Evolutionary conservation across 192 early-diverging fungal genomes (phyloP), one percentile per base, ranked within the genome.

Genomic region (Dispira parvispora): DNA sequence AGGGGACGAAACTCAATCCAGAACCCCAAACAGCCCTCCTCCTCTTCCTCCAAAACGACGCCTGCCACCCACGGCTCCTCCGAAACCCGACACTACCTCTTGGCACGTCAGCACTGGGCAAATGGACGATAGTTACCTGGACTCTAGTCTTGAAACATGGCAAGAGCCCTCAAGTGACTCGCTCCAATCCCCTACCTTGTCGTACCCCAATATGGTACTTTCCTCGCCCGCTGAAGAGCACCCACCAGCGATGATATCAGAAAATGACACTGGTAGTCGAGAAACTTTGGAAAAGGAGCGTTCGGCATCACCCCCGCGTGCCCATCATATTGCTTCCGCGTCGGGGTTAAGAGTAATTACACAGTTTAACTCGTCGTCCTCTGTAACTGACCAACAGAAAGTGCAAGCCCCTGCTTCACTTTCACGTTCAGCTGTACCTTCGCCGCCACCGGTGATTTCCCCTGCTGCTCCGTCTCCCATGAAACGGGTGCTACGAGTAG

Each of bases 1-100:
- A 4, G 32, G 32, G 1, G 32, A 38, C 32, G 32, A 71, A 83
- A 2, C 78, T 88, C 62, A 61, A 74, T 3, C 65, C 70, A n/a
- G 69, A 76, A 52, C 78, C 84, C 52, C 71, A 74, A 49, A 38
- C 6, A 38, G 6, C 6, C 32, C 32, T 38, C 32, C 32, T 6
- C 32, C 32, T 4, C 32, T 38, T 38, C 32, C 32, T 4, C 32
- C 32, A 6, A 38, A 38, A 38, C 32, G 32, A 38, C 32, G 32
- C 32, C 32, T 38, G 6, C 32, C 32, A 38, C 32, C 32, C 6
- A 38, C 32, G 32, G 32, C 32, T 38, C 32, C 32, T 6, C 32
- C 32, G 3, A 38, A 38, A 38, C 32, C 32, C 32, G 6, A 1
- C 6, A 38, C 32, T 38, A 38, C 32, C 6, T 4, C 32, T 38